phyloP scores from a whole-genome alignment of 257 asterid species.

The Capsicum baccatum region DNA sequence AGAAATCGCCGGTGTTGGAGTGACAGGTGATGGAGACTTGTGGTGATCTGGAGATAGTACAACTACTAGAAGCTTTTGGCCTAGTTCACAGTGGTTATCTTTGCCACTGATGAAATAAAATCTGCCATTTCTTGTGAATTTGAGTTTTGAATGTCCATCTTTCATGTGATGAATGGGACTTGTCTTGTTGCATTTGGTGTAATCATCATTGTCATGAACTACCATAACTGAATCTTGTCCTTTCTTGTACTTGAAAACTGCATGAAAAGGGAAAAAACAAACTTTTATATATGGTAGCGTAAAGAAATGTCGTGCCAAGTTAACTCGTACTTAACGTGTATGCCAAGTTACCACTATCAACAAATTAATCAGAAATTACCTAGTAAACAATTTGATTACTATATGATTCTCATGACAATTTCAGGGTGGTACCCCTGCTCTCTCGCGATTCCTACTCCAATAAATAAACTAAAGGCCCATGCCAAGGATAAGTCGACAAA shows the following conservation, averaged over 20 bases:
- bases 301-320: background rate
- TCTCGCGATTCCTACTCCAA: no score
- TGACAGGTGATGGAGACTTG: constrained; percentile 28
- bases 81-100: constrained; percentile 51
- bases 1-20: no score
- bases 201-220: constrained; percentile 52
- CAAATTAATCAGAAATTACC: no score
- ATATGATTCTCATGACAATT: no score
- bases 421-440: no score
- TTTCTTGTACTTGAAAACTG: constrained; percentile 60
- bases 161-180: constrained; percentile 48
- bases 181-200: constrained; percentile 46
- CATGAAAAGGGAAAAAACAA: background rate
- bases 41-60: constrained; percentile 53
- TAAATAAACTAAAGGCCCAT: no score
- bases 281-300: background rate
- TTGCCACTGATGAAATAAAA: constrained; percentile 68
- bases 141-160: constrained; percentile 54
- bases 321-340: no score
- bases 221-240: constrained; percentile 62
- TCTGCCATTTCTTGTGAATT: constrained; percentile 56
- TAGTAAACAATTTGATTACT: no score
- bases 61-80: constrained; percentile 57
- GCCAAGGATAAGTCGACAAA: no score
- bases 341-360: no score